Conservation (phyloP, 768 basidiomycete species). For the Rhizopogon vulgaris region DNA sequence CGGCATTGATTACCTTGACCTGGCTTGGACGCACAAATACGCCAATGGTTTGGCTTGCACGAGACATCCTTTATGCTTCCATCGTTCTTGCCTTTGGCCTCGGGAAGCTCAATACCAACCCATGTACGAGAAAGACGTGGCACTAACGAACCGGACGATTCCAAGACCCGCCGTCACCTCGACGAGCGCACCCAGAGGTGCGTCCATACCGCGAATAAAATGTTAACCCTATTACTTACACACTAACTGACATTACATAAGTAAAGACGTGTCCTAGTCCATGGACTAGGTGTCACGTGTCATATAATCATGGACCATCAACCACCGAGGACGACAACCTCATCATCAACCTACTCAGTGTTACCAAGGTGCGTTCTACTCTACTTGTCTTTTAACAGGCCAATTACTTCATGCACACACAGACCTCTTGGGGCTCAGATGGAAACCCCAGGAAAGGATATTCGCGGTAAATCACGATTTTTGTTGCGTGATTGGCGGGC, state of each 20-base stretch:
- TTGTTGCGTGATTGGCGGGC: too few relatives aligned
- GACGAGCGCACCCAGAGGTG: conserved; percentile 68
- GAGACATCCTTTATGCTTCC: conserved; percentile 74
- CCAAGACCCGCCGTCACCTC: conserved; percentile 78
- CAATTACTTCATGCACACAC: conserved; percentile 13
- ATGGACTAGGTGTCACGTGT: not conserved
- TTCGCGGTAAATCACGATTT: too few relatives aligned
- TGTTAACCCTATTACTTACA: too few relatives aligned
- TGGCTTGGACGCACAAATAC: conserved; percentile 88
- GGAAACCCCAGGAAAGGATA: too few relatives aligned
- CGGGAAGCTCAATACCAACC: conserved; percentile 87
- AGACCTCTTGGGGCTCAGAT: conserved; percentile 14
- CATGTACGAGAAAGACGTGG: conserved; percentile 85
- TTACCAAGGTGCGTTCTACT: conserved; percentile 14
- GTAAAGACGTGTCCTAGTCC: not conserved
- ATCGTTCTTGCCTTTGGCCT: conserved; percentile 91
- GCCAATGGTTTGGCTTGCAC: conserved; percentile 69
- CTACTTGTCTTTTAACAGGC: not conserved
- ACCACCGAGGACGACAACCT: too few relatives aligned
- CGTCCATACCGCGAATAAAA: conserved; percentile 23
- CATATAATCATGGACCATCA: not conserved
- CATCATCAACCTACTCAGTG: too few relatives aligned
- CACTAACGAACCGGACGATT: conserved; percentile 77
- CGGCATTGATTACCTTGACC: conserved; percentile 54
- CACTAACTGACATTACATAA: too few relatives aligned